A percentile compares a stretch with the other conserved stretches of the same genome.
Conservation (phyloP, 345 rosid genomes). For the Sisymbrium altissimum region DNA sequence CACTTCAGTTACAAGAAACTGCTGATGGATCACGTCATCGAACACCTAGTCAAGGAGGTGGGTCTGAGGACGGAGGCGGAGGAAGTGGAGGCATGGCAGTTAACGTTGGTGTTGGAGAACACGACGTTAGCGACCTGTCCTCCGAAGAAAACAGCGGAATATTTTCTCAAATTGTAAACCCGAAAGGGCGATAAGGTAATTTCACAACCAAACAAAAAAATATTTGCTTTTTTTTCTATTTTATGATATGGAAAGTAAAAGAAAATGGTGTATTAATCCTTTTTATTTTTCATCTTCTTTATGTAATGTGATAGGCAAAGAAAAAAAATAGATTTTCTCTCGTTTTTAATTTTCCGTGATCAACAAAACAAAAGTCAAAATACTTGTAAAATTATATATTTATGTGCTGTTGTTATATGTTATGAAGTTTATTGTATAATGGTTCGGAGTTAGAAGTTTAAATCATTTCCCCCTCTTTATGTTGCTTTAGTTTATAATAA, state of each 20-base stretch:
- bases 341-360: background rate
- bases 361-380: background rate
- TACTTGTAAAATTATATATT: constrained; percentile 2
- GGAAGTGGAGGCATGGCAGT: constrained; percentile 27
- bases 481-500: background rate
- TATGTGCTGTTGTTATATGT: constrained; percentile 7
- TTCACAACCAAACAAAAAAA: background rate
- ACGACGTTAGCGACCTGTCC: constrained; percentile 25
- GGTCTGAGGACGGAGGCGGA: background rate
- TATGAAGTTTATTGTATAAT: constrained; percentile 7
- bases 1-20: constrained; percentile 55
- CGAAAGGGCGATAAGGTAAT: constrained; percentile 52
- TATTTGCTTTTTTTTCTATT: too few species aligned
- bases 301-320: constrained; percentile 14
- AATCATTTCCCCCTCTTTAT: background rate
- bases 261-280: background rate
- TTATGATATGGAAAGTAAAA: background rate
- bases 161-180: constrained; percentile 63
- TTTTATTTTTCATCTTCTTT: background rate
- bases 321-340: constrained; percentile 1
- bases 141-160: constrained; percentile 37
- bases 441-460: background rate
- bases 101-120: constrained; percentile 25
- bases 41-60: constrained; percentile 17
- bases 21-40: constrained; percentile 28